Evolutionary conservation across 352 stramenopile genomes (phyloP).

Genomic region (Elongisporangium anandrum): DNA sequence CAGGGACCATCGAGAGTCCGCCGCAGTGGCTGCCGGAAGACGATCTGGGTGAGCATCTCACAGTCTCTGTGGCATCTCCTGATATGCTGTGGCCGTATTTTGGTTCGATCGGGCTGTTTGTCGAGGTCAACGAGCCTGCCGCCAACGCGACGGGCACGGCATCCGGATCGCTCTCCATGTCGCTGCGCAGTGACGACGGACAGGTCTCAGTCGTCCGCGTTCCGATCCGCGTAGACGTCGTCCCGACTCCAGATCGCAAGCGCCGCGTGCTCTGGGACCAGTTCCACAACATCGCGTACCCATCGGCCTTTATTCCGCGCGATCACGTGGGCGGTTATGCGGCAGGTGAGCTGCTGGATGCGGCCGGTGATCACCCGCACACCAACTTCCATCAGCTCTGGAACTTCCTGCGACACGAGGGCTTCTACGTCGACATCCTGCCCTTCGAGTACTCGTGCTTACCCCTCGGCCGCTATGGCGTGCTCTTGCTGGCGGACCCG

Average conservation of each 20-base stretch:
- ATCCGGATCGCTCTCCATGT: constrained; percentile 30
- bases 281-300: constrained; percentile 87
- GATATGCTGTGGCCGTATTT: constrained; percentile 64
- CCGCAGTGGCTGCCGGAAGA: constrained; percentile 45
- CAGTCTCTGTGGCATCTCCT: constrained; percentile 39
- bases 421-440: constrained; percentile 80
- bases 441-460: constrained; percentile 77
- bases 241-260: constrained; percentile 36
- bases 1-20: constrained; percentile 33
- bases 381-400: constrained; percentile 87
- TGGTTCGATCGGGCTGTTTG: constrained; percentile 65
- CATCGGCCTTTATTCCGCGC: constrained; percentile 70
- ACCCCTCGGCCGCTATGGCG: constrained; percentile 61
- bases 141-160: constrained; percentile 35
- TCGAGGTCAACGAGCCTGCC: constrained; percentile 49
- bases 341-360: constrained; percentile 51
- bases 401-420: constrained; percentile 55
- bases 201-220: constrained; percentile 40
- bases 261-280: constrained; percentile 84
- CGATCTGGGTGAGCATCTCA: constrained; percentile 41
- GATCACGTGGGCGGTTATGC: constrained; percentile 25
- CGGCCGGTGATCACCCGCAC: constrained; percentile 74
- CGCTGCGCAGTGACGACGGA: constrained; percentile 31
- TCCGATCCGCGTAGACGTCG: constrained; percentile 37
- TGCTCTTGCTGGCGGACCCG: constrained; percentile 74